Evolutionary conservation across 2,329 filamentous ascomycete species (phyloP).

Genomic region (Sporothrix luriei): DNA sequence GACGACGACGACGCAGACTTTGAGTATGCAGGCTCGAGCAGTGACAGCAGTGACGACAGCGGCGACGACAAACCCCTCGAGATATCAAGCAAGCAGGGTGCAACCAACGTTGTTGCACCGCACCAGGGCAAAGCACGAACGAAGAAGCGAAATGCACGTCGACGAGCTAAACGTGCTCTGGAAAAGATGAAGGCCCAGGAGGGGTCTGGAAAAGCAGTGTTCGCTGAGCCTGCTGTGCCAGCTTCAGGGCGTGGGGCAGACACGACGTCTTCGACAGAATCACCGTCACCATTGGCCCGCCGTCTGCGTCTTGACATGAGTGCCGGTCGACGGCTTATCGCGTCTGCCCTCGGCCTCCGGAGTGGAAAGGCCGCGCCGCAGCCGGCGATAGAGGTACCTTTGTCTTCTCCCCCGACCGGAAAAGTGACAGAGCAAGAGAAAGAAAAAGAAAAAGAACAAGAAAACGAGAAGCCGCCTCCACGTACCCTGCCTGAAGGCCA

Average conservation of each 20-base stretch:
- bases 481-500: neutral
- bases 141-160: slow-evolving; percentile 56
- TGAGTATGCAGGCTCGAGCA: neutral
- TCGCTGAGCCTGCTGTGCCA: too few species aligned
- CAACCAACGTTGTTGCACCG: neutral
- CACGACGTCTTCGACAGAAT: neutral
- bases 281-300: neutral
- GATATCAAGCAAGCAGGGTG: neutral
- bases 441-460: neutral
- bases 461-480: neutral
- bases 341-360: slow-evolving; percentile 1
- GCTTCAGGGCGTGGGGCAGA: neutral
- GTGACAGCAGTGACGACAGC: slow-evolving; percentile 11
- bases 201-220: too few species aligned
- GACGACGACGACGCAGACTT: neutral
- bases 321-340: slow-evolving; percentile 1
- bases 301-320: slow-evolving; percentile 17
- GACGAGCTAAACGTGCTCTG: slow-evolving; percentile 46
- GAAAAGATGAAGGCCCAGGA: neutral
- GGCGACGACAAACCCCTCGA: slow-evolving; percentile 25
- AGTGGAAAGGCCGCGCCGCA: neutral
- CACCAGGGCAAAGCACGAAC: slow-evolving; percentile 46
- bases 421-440: too few species aligned
- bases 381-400: neutral
- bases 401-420: neutral